phyloP scores from a whole-genome alignment of 257 asterid genomes.

The Nicotiana attenuata region DNA sequence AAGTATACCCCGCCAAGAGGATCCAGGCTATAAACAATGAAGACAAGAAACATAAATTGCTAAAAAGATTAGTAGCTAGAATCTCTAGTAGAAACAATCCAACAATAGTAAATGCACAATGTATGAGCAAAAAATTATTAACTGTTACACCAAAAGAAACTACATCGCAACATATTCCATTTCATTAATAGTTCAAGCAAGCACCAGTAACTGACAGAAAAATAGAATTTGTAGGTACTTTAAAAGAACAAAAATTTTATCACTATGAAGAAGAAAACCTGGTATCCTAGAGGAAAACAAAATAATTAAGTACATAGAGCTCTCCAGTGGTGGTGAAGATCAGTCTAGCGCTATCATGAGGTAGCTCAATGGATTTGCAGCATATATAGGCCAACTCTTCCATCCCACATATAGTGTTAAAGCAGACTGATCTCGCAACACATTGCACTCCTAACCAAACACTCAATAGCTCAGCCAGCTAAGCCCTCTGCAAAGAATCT shows the following conservation, averaged over 20 bases:
- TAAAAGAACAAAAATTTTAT: neutral
- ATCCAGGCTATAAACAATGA: constrained; percentile 67
- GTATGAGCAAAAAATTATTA: too few species aligned
- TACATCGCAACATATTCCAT: too few species aligned
- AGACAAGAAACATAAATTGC: constrained; percentile 5
- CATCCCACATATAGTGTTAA: neutral
- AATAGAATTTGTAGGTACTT: neutral
- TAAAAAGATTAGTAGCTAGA: constrained; percentile 8
- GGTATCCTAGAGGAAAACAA: neutral
- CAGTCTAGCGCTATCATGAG: neutral
- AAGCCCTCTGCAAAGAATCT: neutral
- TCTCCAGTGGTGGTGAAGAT: neutral
- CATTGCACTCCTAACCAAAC: neutral
- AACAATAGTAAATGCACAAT: neutral
- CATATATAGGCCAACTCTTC: neutral
- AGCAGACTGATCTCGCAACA: neutral
- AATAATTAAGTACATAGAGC: neutral
- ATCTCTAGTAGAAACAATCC: constrained; percentile 1
- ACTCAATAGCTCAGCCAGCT: neutral
- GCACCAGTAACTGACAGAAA: neutral
- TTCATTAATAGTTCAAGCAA: too few species aligned
- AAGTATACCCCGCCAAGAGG: constrained; percentile 76
- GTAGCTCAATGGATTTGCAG: neutral
- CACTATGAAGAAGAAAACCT: neutral
- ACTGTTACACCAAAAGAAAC: too few species aligned